phyloP scores from a whole-genome alignment of 352 stramenopile genomes.

The Phytophthora sojae region DNA sequence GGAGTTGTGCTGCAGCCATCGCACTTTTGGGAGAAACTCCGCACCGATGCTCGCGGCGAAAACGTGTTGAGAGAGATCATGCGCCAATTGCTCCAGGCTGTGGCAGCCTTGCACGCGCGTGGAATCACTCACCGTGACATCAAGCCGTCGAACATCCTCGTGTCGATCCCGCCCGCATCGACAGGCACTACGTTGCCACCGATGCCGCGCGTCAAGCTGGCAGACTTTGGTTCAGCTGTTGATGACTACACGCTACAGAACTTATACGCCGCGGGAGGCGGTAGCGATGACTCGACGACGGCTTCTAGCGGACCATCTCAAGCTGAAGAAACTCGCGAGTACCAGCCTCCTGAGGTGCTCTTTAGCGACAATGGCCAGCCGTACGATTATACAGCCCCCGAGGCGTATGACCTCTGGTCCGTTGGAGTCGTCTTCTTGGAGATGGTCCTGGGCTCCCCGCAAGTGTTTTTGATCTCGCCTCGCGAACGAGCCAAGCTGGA shows the following conservation, averaged over 20 bases:
- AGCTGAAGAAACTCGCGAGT: constrained; percentile 94
- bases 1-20: constrained; percentile 78
- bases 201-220: constrained; percentile 73
- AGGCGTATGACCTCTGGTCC: constrained; percentile 93
- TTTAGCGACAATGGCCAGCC: constrained; percentile 65
- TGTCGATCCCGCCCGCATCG: constrained; percentile 40
- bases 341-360: constrained; percentile 94
- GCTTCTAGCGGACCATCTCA: constrained; percentile 74
- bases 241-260: constrained; percentile 77
- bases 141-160: constrained; percentile 85
- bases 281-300: constrained; percentile 65
- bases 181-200: constrained; percentile 15
- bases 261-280: constrained; percentile 69
- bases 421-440: constrained; percentile 97
- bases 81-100: constrained; percentile 92
- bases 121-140: constrained; percentile 94
- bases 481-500: constrained; percentile 93
- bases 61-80: constrained; percentile 92
- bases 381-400: constrained; percentile 66
- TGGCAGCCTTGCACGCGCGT: constrained; percentile 88
- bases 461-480: constrained; percentile 83
- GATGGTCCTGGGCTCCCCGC: constrained; percentile 94
- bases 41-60: constrained; percentile 58
- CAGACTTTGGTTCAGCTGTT: constrained; percentile 91
- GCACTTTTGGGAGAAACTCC: constrained; percentile 81